A percentile compares a stretch with the other conserved stretches of the same genome.
These are phyloP conservation scores for Penicillium sp. DNA, from an alignment of 2,329 filamentous ascomycete species.

Conservation along the genomic window DNA sequence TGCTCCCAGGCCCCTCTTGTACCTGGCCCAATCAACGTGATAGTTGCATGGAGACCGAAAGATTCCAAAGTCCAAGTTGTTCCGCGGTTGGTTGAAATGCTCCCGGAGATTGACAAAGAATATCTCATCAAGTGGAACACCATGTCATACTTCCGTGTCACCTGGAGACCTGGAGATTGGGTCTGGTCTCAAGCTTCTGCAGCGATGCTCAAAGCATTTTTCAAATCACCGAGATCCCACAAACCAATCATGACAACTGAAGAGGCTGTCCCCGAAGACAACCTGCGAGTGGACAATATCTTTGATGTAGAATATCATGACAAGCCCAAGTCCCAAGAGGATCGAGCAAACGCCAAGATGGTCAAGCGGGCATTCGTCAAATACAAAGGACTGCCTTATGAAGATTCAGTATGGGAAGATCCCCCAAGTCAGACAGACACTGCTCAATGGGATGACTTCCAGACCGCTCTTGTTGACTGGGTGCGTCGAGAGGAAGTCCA, in stretches of 20 bases:
- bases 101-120: slow-evolving; percentile 78
- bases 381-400: slow-evolving; percentile 87
- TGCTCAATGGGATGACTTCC: slow-evolving; percentile 74
- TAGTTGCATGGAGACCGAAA: slow-evolving; percentile 84
- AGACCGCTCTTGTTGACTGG: slow-evolving; percentile 81
- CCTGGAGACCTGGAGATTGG: slow-evolving; percentile 90
- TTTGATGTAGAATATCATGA: slow-evolving; percentile 72
- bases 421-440: slow-evolving; percentile 64
- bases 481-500: slow-evolving; percentile 75
- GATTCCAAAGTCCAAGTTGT: slow-evolving; percentile 55
- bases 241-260: slow-evolving; percentile 68
- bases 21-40: slow-evolving; percentile 56
- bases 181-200: slow-evolving; percentile 67
- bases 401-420: slow-evolving; percentile 85
- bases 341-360: slow-evolving; percentile 69
- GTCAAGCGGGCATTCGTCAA: slow-evolving; percentile 79
- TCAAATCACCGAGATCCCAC: slow-evolving; percentile 62
- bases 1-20: slow-evolving; percentile 67
- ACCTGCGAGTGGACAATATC: slow-evolving; percentile 81
- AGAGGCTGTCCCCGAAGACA: slow-evolving; percentile 86
- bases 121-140: slow-evolving; percentile 88
- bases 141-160: slow-evolving; percentile 75
- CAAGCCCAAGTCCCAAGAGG: slow-evolving; percentile 56
- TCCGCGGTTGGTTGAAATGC: slow-evolving; percentile 47
- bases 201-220: slow-evolving; percentile 71